phyloP scores from a whole-genome alignment of 2,329 filamentous ascomycete genomes.

The Colletotrichum salicis region DNA sequence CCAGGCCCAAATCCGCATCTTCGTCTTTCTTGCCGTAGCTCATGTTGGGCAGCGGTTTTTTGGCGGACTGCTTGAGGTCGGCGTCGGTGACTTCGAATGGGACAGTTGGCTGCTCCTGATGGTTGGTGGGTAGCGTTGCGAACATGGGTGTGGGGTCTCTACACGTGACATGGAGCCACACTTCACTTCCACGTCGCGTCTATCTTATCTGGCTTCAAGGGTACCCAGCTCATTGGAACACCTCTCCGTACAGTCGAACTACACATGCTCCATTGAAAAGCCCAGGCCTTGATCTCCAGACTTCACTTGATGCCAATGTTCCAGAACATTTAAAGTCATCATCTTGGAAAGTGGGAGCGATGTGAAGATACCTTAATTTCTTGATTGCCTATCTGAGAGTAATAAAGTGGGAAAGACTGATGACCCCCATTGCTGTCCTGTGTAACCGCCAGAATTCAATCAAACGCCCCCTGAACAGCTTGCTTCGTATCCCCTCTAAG shows the following conservation, averaged over 20 bases:
- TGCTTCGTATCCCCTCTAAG: conserved; percentile 18
- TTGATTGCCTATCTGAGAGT: conserved; percentile 31
- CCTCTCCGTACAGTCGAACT: background rate
- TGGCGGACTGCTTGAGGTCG: conserved; percentile 46
- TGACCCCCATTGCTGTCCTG: conserved; percentile 14
- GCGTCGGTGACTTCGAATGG: conserved; percentile 40
- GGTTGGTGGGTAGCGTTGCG: background rate
- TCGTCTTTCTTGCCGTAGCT: conserved; percentile 99
- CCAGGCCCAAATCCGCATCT: conserved; percentile 91
- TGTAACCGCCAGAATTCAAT: conserved; percentile 12
- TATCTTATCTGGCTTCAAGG: background rate
- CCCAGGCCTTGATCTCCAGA: background rate
- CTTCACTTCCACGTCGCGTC: background rate
- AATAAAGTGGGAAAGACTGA: conserved; percentile 32
- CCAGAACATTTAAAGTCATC: background rate
- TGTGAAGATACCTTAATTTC: conserved; percentile 23
- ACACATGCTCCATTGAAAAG: background rate
- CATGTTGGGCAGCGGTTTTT: conserved; percentile 69
- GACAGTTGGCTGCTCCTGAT: conserved; percentile 21
- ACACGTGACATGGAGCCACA: conserved; percentile 15
- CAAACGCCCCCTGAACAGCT: conserved; percentile 20
- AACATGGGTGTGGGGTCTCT: background rate
- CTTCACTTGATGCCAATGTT: background rate
- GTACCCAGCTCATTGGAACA: background rate
- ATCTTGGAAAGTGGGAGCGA: background rate